These are phyloP conservation scores for Pogostemon cablin DNA, from an alignment of 257 asterid genomes.

Conservation along the genomic window DNA sequence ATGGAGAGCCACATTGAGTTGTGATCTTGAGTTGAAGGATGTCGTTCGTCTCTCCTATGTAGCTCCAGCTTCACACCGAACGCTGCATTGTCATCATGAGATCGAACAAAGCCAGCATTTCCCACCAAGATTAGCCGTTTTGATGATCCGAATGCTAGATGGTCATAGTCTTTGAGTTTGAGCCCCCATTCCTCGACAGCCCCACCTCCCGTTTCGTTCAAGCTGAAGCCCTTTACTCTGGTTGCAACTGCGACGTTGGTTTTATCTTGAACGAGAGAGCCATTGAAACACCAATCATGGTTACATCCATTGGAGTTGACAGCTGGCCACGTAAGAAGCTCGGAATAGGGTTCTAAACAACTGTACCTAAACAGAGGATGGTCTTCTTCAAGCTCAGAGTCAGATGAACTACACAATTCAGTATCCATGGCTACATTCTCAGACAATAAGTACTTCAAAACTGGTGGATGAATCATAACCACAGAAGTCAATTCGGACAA, in stretches of 20 bases:
- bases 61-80: slow-evolving; percentile 30
- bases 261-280: slow-evolving; percentile 40
- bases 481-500: slow-evolving; percentile 42
- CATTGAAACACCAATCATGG: slow-evolving; percentile 49
- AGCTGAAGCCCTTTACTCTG: too few relatives aligned
- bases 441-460: slow-evolving; percentile 39
- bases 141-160: slow-evolving; percentile 30
- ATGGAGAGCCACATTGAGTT: slow-evolving; percentile 43
- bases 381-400: not conserved
- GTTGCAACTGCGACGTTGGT: slow-evolving; percentile 22
- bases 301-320: slow-evolving; percentile 48
- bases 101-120: slow-evolving; percentile 38
- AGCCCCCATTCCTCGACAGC: slow-evolving; percentile 28
- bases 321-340: slow-evolving; percentile 31
- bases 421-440: too few relatives aligned
- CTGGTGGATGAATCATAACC: slow-evolving; percentile 22
- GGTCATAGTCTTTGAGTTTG: slow-evolving; percentile 42
- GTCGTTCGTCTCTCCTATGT: too few relatives aligned
- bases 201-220: slow-evolving; percentile 32
- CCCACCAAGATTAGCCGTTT: slow-evolving; percentile 36
- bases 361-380: not conserved
- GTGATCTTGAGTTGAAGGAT: slow-evolving; percentile 16
- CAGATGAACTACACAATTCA: too few relatives aligned
- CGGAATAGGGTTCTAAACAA: slow-evolving; percentile 6
- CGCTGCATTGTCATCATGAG: slow-evolving; percentile 40